Conservation (phyloP, 768 basidiomycete species). For the Paxillus ammoniavirescens region DNA sequence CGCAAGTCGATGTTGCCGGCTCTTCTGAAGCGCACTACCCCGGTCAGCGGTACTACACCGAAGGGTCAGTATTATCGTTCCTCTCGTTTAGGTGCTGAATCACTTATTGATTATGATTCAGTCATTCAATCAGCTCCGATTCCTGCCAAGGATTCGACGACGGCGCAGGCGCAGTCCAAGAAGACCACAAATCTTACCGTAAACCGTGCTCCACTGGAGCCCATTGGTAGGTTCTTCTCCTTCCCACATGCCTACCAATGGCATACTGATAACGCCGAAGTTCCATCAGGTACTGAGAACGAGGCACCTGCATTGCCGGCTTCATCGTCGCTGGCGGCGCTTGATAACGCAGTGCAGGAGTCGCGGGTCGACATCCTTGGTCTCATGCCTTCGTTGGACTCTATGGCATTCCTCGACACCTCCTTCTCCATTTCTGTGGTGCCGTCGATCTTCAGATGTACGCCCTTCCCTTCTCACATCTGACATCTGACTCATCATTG, state of each 20-base stretch:
- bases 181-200: too few relatives aligned
- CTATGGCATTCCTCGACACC: neutral
- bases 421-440: neutral
- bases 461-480: too few relatives aligned
- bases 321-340: neutral
- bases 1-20: too few relatives aligned
- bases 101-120: too few relatives aligned
- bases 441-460: too few relatives aligned
- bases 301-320: neutral
- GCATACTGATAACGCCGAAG: neutral
- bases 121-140: too few relatives aligned
- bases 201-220: neutral
- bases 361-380: neutral
- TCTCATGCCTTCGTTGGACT: neutral
- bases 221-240: neutral
- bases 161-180: neutral
- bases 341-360: neutral
- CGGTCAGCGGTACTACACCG: too few relatives aligned
- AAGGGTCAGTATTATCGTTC: too few relatives aligned
- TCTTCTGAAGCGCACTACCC: too few relatives aligned
- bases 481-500: too few relatives aligned
- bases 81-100: too few relatives aligned
- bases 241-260: neutral
- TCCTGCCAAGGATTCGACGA: neutral
- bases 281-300: neutral